Evolutionary conservation across 352 stramenopile species (phyloP).

Genomic region (Pythium aristosporum): DNA sequence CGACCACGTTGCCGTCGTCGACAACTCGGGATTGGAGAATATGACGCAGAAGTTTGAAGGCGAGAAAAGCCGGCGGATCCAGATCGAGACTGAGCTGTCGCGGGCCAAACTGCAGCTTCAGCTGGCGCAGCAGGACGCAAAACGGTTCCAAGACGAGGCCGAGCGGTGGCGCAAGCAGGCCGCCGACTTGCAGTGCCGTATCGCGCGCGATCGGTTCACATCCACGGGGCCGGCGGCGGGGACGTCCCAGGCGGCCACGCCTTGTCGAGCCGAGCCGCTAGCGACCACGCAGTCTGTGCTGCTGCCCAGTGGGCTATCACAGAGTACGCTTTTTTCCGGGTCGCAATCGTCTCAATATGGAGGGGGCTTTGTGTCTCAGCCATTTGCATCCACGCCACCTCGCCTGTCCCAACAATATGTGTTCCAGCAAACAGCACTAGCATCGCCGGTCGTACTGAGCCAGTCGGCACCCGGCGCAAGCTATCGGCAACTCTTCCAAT

Average conservation of each 20-base stretch:
- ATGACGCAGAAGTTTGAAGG: constrained; percentile 59
- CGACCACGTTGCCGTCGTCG: constrained; percentile 71
- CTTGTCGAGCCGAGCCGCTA: not conserved
- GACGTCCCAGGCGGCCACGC: not conserved
- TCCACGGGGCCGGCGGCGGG: not conserved
- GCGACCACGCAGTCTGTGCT: not conserved
- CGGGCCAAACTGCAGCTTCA: constrained; percentile 41
- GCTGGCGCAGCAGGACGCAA: constrained; percentile 25
- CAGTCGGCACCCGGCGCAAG: constrained; percentile 10
- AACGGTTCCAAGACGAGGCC: constrained; percentile 28
- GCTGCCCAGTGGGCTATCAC: not conserved
- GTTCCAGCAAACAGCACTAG: constrained; percentile 1
- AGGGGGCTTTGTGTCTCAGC: not conserved
- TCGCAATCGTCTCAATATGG: not conserved
- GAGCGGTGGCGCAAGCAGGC: constrained; percentile 34
- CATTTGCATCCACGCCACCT: not conserved
- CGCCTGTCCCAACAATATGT: not conserved
- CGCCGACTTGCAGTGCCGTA: constrained; percentile 27
- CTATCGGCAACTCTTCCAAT: constrained; percentile 44
- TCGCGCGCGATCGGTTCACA: constrained; percentile 27
- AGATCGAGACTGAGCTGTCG: constrained; percentile 50
- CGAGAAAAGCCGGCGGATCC: constrained; percentile 46
- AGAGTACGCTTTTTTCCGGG: not conserved
- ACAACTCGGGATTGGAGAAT: constrained; percentile 63
- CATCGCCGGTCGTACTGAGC: not conserved